Conservation (phyloP, 306 rosid species). For the Casuarina glauca region DNA sequence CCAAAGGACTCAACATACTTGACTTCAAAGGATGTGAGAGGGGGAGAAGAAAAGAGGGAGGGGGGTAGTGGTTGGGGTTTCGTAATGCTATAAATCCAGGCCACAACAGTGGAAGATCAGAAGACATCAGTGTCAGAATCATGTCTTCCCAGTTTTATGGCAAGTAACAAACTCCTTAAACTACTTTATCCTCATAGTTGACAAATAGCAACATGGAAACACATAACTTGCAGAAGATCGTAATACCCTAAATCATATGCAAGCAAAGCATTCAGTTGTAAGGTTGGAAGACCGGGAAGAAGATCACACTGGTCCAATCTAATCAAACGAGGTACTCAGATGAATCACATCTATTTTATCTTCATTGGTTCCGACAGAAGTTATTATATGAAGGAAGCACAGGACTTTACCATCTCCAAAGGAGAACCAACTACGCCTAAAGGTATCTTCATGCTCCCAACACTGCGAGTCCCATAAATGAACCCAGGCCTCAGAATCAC, state of each 20-base stretch:
- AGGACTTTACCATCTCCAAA: slow-evolving; percentile 70
- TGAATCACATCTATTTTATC: background rate
- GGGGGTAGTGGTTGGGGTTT: too few species aligned
- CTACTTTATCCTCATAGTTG: background rate
- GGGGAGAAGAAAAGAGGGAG: too few species aligned
- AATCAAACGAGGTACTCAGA: background rate
- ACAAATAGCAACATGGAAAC: background rate
- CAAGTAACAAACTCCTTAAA: too few species aligned
- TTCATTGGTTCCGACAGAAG: slow-evolving; percentile 3
- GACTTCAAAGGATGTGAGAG: too few species aligned
- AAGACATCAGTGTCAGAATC: too few species aligned
- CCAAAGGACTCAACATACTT: background rate
- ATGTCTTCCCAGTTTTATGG: too few species aligned
- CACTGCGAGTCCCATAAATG: slow-evolving; percentile 88
- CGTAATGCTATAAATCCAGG: too few species aligned
- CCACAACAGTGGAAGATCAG: too few species aligned
- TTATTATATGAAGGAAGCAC: slow-evolving; percentile 19
- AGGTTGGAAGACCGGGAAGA: background rate
- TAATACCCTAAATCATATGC: background rate
- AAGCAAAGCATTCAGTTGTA: background rate
- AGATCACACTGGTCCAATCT: background rate
- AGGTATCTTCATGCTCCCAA: slow-evolving; percentile 82
- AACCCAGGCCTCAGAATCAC: slow-evolving; percentile 93
- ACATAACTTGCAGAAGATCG: background rate
- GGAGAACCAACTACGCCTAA: slow-evolving; percentile 84